Evolutionary conservation across 2,329 filamentous ascomycete species (phyloP), one percentile per base, ranked within the genome.

Genomic region (Elsinoe perseae): DNA sequence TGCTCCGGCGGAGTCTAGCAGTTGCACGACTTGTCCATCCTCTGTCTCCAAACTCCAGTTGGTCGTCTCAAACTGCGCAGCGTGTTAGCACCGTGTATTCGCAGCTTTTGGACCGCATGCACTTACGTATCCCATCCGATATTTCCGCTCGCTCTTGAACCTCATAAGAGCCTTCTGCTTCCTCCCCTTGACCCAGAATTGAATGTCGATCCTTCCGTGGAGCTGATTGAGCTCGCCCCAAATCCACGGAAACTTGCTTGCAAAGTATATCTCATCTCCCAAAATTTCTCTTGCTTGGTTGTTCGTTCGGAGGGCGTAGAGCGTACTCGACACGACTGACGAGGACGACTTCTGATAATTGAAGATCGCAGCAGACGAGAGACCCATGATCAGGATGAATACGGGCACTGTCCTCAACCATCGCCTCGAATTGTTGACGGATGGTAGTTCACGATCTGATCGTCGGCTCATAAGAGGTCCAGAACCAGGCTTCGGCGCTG

Each of bases 281-380:
- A 98, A 80, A 44, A 85, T 75, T 57, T 83, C 84, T 66, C 91
- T 83, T 44, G 90, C 93, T 58, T 77, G 74, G 2, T 81, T 75
- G 57, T 86, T 89, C 2, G 88, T 95, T 61, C 93, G 87, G 61
- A 98, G 80, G 1, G 92, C 87, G 77, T 97, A 98, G 25, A 98
- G 81, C 3, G 90, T 93, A 56, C 87, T 89, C 56, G 83, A 83
- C n/a, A 96, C 73, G 14, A 77, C 87, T 56, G 87, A 87, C 23
- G 84, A 89, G n/a, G 87, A 89, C 57, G 85, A 83, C 72, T 96
- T 96, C 72, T 98, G 92, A 81, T 98, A 97, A 80, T 98, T 98
- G 86, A 98, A 97, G 72, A 98, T 96, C 63, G 86, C 89, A 59
- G 95, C 75, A 62, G 85, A 84, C 62, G 85, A 86, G 56, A 79